A percentile compares a stretch with the other conserved stretches of the same genome.
Conservation (phyloP, 768 basidiomycete species). For the Multifurca ochricompacta region DNA sequence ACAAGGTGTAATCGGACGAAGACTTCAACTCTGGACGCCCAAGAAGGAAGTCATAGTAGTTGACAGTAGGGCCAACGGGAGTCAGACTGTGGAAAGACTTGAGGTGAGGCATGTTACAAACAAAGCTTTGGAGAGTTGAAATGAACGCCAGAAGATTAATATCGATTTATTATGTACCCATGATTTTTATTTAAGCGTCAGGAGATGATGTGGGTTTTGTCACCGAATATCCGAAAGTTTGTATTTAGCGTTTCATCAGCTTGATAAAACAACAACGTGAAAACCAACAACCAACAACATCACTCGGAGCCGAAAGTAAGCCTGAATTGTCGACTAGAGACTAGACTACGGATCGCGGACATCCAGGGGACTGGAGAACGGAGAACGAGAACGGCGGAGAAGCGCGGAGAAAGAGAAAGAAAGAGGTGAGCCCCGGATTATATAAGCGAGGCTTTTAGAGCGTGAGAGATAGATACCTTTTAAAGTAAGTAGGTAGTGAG, state of each 20-base stretch:
- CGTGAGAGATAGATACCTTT: no score
- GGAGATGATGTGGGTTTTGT: conserved; percentile 5
- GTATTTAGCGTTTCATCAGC: not conserved
- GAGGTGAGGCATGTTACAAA: not conserved
- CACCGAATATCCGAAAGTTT: not conserved
- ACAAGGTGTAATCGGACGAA: conserved; percentile 49
- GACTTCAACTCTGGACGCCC: not conserved
- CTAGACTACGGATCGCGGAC: no score
- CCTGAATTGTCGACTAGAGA: no score
- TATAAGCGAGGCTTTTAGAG: no score
- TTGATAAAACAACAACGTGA: not conserved
- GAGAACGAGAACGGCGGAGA: no score
- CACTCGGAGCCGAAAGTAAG: no score
- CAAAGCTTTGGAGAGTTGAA: not conserved
- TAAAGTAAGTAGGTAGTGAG: no score
- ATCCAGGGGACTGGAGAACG: no score
- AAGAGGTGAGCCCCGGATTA: no score
- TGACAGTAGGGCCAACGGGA: not conserved
- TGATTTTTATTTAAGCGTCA: not conserved
- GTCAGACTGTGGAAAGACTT: not conserved
- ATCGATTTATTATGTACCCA: no score
- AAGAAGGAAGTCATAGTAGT: conserved; percentile 11
- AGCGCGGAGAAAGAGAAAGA: no score
- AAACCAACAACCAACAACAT: no score
- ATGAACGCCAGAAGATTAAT: not conserved